Conservation (phyloP, 2,329 filamentous ascomycete species). For the Fusarium hainanense region DNA sequence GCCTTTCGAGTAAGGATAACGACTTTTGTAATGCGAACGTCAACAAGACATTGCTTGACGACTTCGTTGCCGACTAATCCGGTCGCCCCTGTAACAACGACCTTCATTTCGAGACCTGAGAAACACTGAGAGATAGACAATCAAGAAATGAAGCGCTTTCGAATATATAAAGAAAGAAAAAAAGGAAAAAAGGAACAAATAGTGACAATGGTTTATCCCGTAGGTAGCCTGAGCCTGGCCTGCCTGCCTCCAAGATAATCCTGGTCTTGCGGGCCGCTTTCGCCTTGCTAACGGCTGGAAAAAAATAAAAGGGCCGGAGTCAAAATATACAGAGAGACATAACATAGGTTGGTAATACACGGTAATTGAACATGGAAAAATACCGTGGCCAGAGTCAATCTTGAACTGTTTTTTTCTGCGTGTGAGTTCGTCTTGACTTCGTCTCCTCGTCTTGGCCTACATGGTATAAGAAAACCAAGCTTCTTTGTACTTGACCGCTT, state of each 20-base stretch:
- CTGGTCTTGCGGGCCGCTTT: conserved; percentile 35
- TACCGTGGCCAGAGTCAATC: not conserved
- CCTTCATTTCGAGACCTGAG: conserved; percentile 57
- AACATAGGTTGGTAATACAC: not conserved
- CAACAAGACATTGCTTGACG: conserved; percentile 61
- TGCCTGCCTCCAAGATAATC: conserved; percentile 12
- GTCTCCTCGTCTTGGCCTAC: not conserved
- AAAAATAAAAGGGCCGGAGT: conserved; percentile 27
- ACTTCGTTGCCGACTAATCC: conserved; percentile 67
- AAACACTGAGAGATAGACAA: not conserved
- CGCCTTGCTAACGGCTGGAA: conserved; percentile 24
- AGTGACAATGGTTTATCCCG: conserved; percentile 13
- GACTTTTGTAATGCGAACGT: conserved; percentile 62
- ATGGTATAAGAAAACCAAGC: conserved; percentile 3
- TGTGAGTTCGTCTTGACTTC: conserved; percentile 4
- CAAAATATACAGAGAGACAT: not conserved
- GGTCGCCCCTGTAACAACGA: conserved; percentile 69
- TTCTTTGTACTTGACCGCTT: not conserved
- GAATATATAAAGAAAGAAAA: not conserved
- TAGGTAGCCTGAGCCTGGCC: conserved; percentile 4
- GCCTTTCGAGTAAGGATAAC: conserved; percentile 62
- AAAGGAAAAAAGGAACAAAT: not conserved
- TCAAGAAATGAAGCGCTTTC: not conserved
- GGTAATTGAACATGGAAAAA: not conserved
- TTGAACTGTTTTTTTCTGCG: not conserved